Percentiles rank a stretch among this genome's conserved stretches.
These are phyloP conservation scores for Meyerozyma carpophila DNA, from an alignment of 1,139 yeast genomes.

Conservation along the genomic window DNA sequence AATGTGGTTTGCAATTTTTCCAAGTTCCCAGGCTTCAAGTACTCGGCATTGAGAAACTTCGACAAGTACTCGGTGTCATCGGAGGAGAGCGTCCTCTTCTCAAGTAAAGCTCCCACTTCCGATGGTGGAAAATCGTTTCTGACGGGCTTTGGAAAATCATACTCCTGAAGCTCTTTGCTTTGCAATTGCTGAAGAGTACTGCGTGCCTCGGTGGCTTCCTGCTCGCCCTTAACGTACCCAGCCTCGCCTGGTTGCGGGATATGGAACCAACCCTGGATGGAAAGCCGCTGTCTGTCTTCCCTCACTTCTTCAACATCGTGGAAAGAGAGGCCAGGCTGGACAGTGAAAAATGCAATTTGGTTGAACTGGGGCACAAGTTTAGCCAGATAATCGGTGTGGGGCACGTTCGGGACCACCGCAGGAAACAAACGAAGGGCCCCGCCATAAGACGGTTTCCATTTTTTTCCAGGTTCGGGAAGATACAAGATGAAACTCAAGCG, in stretches of 20 bases:
- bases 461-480: slow-evolving; percentile 84
- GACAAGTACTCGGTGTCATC: slow-evolving; percentile 43
- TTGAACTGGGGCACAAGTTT: slow-evolving; percentile 89
- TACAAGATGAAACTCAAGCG: slow-evolving; percentile 89
- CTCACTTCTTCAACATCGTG: slow-evolving; percentile 98
- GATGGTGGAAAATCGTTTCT: slow-evolving; percentile 28
- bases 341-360: slow-evolving; percentile 92
- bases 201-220: slow-evolving; percentile 67
- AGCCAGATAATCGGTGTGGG: slow-evolving; percentile 66
- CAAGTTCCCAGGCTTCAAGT: slow-evolving; percentile 42
- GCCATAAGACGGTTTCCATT: slow-evolving; percentile 86
- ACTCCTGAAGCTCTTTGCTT: slow-evolving; percentile 70
- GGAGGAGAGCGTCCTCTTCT: slow-evolving; percentile 13
- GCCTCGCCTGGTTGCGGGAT: slow-evolving; percentile 91
- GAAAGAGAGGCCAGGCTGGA: slow-evolving; percentile 92
- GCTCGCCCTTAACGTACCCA: slow-evolving; percentile 77
- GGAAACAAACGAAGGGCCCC: slow-evolving; percentile 89
- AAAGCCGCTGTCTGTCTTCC: slow-evolving; percentile 80
- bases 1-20: slow-evolving; percentile 46
- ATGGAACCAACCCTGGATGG: slow-evolving; percentile 99
- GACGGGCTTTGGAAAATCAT: slow-evolving; percentile 66
- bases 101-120: slow-evolving; percentile 18
- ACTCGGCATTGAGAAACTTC: slow-evolving; percentile 51
- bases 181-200: slow-evolving; percentile 80
- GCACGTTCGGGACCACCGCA: slow-evolving; percentile 83